These are phyloP conservation scores for Leccinum griseonigrum DNA, from an alignment of 1,284 basidiomycete genomes.

Conservation along the genomic window DNA sequence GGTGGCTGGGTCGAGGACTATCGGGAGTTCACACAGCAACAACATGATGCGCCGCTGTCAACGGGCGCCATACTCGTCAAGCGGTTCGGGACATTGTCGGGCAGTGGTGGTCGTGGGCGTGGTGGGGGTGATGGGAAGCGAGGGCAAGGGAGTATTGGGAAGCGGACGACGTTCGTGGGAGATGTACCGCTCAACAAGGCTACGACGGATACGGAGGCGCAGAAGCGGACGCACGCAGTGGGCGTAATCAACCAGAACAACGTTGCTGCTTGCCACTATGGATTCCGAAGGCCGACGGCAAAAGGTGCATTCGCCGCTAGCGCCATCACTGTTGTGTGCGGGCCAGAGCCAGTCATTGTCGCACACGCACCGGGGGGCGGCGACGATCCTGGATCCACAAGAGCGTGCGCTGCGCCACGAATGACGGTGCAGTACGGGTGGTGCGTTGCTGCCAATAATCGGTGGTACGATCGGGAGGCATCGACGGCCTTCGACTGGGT, in stretches of 20 bases:
- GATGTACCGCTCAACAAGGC: slow-evolving; percentile 45
- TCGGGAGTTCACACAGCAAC: slow-evolving; percentile 3
- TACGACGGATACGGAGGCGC: slow-evolving; percentile 29
- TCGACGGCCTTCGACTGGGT: slow-evolving; percentile 65
- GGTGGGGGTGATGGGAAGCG: slow-evolving; percentile 40
- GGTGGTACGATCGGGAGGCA: slow-evolving; percentile 63
- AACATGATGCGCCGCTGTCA: slow-evolving; percentile 40
- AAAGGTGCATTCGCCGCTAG: slow-evolving; percentile 27
- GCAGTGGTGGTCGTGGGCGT: slow-evolving; percentile 15
- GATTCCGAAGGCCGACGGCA: slow-evolving; percentile 26
- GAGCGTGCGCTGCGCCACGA: slow-evolving; percentile 63
- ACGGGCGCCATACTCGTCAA: slow-evolving; percentile 68
- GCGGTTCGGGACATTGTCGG: slow-evolving; percentile 69
- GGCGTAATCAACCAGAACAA: slow-evolving; percentile 18
- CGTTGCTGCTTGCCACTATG: background rate
- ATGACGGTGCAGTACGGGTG: slow-evolving; percentile 73
- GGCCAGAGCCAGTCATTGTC: slow-evolving; percentile 59
- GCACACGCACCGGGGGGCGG: slow-evolving; percentile 60
- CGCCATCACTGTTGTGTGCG: slow-evolving; percentile 37
- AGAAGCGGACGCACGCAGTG: slow-evolving; percentile 17
- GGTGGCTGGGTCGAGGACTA: slow-evolving; percentile 33
- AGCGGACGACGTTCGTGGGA: slow-evolving; percentile 51
- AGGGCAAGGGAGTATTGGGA: slow-evolving; percentile 38
- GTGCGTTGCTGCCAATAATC: slow-evolving; percentile 47
- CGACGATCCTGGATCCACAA: slow-evolving; percentile 70